Percentiles rank a stretch among this genome's conserved stretches.
Conservation (phyloP, 768 basidiomycete genomes). For the Boletus tylopilopsis region DNA sequence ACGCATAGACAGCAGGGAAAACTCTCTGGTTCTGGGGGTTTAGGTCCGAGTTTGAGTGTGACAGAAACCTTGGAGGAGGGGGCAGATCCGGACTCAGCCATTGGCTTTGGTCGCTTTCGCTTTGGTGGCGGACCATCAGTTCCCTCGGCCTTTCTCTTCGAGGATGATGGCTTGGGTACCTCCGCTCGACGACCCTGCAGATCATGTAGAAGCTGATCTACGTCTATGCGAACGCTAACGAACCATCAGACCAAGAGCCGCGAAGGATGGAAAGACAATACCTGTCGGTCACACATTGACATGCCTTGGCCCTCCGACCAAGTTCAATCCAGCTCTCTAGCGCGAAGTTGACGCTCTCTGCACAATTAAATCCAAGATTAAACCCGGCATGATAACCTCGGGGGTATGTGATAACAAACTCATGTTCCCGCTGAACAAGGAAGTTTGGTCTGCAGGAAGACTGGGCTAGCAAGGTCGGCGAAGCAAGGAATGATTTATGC, state of each 20-base stretch:
- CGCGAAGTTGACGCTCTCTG: slow-evolving; percentile 96
- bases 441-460: slow-evolving; percentile 79
- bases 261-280: slow-evolving; percentile 24
- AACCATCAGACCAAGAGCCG: slow-evolving; percentile 5
- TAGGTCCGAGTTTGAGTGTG: slow-evolving; percentile 65
- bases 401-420: slow-evolving; percentile 95
- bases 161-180: slow-evolving; percentile 16
- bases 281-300: slow-evolving; percentile 75
- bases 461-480: slow-evolving; percentile 77
- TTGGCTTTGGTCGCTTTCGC: slow-evolving; percentile 25
- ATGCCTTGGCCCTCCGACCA: slow-evolving; percentile 75
- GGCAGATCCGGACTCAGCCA: slow-evolving; percentile 1
- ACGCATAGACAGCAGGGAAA: slow-evolving; percentile 72
- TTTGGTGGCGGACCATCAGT: slow-evolving; percentile 26
- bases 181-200: slow-evolving; percentile 63
- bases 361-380: slow-evolving; percentile 94
- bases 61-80: slow-evolving; percentile 43
- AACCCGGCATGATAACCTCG: slow-evolving; percentile 96
- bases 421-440: slow-evolving; percentile 89
- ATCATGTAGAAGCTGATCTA: slow-evolving; percentile 77
- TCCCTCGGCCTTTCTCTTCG: slow-evolving; percentile 39
- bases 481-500: slow-evolving; percentile 94
- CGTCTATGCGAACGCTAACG: slow-evolving; percentile 85
- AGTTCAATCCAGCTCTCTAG: slow-evolving; percentile 91
- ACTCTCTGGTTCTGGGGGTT: slow-evolving; percentile 48